Evolutionary conservation across 768 basidiomycete genomes (phyloP).

Genomic region (Guyanaporus albipodus): DNA sequence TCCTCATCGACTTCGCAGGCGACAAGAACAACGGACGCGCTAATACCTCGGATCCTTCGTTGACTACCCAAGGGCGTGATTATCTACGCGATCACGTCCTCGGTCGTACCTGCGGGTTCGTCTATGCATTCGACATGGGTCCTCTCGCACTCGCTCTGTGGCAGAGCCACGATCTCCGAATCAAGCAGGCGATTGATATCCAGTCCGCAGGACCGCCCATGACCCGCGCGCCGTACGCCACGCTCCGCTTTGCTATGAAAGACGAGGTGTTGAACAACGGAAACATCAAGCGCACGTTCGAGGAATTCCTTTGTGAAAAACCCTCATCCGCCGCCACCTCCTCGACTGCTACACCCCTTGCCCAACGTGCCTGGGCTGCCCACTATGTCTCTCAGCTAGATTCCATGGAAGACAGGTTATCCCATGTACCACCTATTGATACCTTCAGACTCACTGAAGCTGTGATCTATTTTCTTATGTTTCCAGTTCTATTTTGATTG

Average conservation of each 20-base stretch:
- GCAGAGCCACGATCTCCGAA: constrained; percentile 32
- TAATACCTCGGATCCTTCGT: constrained; percentile 17
- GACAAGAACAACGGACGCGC: constrained; percentile 34
- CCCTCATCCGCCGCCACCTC: not conserved
- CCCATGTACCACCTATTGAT: constrained; percentile 22
- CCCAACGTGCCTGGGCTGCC: constrained; percentile 30
- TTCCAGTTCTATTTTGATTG: not conserved
- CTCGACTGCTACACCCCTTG: constrained; percentile 17
- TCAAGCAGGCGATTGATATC: constrained; percentile 31
- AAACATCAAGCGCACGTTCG: constrained; percentile 19
- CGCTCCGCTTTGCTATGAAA: constrained; percentile 13
- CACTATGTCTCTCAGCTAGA: constrained; percentile 27
- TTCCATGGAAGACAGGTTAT: constrained; percentile 20
- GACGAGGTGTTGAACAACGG: constrained; percentile 5
- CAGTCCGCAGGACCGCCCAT: constrained; percentile 16
- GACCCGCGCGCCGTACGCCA: constrained; percentile 20
- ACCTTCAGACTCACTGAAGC: constrained; percentile 24
- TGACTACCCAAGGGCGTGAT: constrained; percentile 18
- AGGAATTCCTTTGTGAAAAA: constrained; percentile 1
- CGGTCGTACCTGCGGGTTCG: constrained; percentile 23
- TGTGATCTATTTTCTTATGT: constrained; percentile 7
- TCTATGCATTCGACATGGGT: constrained; percentile 31
- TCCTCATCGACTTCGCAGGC: constrained; percentile 25
- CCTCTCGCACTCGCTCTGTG: constrained; percentile 29
- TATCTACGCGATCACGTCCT: constrained; percentile 30